Evolutionary conservation across 306 rosid genomes (phyloP).

Genomic region (Casuarina equisetifolia): DNA sequence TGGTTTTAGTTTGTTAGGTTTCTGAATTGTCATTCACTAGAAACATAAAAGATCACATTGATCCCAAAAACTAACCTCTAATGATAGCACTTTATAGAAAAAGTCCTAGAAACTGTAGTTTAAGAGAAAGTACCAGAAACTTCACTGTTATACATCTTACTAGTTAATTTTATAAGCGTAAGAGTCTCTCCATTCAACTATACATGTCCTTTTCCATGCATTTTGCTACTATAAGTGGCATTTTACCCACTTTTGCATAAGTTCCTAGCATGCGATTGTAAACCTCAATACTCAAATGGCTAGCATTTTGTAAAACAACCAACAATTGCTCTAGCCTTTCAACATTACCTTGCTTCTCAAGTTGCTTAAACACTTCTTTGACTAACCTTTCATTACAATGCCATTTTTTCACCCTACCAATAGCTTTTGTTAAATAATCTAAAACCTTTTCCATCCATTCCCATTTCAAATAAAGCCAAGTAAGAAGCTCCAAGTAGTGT

Average conservation of each 20-base stretch:
- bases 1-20: background rate
- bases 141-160: constrained; percentile 71
- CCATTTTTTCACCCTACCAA: constrained; percentile 76
- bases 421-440: constrained; percentile 56
- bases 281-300: constrained; percentile 61
- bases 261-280: constrained; percentile 62
- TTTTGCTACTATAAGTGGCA: constrained; percentile 77
- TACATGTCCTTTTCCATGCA: constrained; percentile 78
- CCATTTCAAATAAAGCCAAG: constrained; percentile 68
- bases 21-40: background rate
- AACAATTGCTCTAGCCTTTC: constrained; percentile 71
- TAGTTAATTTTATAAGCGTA: constrained; percentile 54
- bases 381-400: constrained; percentile 50
- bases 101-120: constrained; percentile 10
- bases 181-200: constrained; percentile 68
- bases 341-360: constrained; percentile 55
- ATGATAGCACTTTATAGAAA: background rate
- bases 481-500: constrained; percentile 83
- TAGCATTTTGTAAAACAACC: constrained; percentile 54
- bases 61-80: background rate
- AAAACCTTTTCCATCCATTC: constrained; percentile 52
- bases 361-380: constrained; percentile 52
- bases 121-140: constrained; percentile 43
- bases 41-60: background rate
- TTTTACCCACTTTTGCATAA: constrained; percentile 73